Base-by-base conservation (phyloP, 2,329 filamentous ascomycete species). In the Myriangium duriaei region DNA sequence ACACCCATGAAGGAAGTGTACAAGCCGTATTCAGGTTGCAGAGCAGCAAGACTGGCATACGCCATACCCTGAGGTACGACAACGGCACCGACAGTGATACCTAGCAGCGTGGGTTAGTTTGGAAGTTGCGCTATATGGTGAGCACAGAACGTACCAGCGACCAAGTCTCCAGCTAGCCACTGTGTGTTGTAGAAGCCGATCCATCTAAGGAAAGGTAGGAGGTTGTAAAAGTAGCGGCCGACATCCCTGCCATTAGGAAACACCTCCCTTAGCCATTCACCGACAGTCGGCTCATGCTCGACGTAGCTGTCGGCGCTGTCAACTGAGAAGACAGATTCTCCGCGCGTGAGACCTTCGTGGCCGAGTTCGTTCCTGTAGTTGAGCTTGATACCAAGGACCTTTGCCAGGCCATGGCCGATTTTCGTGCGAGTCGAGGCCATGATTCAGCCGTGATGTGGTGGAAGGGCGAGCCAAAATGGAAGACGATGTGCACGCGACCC, bases 31-130 rank as follows among this genome's bases (percentile, higher is more conserved):
- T 96, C 71, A 4, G 80, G 73, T 1, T 74, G 69, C n/a, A 96
- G 69, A 43, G 79, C 72, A 31, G 88, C 88, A 16, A 96, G 69
- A 44, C 78, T 68, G 18, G 88, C 87, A 60, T 96, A 96, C 1
- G 88, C 87, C 88, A 96, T 95, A 45, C 85, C 81, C 56, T 96
- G 88, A 4, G 88, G 88, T n/a, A 96, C 83, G 16, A 95, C 86
- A 15, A 86, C 81, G 35, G 79, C 71, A 29, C 81, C 81, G 36
- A 82, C 75, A 3, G 79, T 83, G 43, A 82, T 68, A 64, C 74
- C 72, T 76, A 34, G 21, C 7, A 11, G 18, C 5, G 6, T 6
- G 24, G 11, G 15, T 48, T 15, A 42, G 34, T 30, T n/a, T 10
- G 47, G 53, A 17, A 3, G 5, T 11, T 34, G 7, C n/a, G n/a